Evolutionary conservation across 2,329 filamentous ascomycete genomes (phyloP).

Genomic region (Arthrobotrys pseudoclavata): DNA sequence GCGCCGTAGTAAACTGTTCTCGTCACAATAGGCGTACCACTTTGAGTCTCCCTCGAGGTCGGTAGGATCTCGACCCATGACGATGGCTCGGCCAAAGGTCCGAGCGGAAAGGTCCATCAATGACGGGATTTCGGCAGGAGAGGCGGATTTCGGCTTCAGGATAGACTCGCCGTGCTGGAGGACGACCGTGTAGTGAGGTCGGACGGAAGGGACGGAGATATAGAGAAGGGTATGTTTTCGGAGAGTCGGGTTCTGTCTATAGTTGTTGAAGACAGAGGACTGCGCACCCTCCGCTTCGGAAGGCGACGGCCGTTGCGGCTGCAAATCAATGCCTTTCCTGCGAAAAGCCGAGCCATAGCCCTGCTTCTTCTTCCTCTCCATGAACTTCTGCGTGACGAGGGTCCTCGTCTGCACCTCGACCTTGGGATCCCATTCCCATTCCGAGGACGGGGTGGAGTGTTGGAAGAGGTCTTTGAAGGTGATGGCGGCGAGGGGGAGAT

Average conservation of each 20-base stretch:
- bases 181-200: conserved; percentile 45
- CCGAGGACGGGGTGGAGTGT: conserved; percentile 36
- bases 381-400: conserved; percentile 27
- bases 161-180: conserved; percentile 52
- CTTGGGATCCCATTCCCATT: conserved; percentile 58
- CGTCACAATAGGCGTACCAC: conserved; percentile 55
- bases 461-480: conserved; percentile 51
- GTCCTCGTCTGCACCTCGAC: conserved; percentile 21
- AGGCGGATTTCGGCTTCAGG: conserved; percentile 7
- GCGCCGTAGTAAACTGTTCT: conserved; percentile 44
- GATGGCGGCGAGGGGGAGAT: conserved; percentile 24
- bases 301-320: conserved; percentile 36
- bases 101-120: conserved; percentile 38
- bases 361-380: conserved; percentile 37
- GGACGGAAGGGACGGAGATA: conserved; percentile 22
- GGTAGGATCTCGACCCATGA: conserved; percentile 42
- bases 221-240: conserved; percentile 35
- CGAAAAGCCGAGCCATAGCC: conserved; percentile 43
- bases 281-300: background rate
- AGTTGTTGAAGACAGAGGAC: conserved; percentile 44
- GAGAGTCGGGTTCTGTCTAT: conserved; percentile 45
- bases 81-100: conserved; percentile 47
- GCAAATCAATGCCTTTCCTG: conserved; percentile 35
- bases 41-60: conserved; percentile 48
- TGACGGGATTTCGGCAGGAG: conserved; percentile 26